Evolutionary conservation across 768 basidiomycete genomes (phyloP).

Genomic region (Hypholoma sublateritium): DNA sequence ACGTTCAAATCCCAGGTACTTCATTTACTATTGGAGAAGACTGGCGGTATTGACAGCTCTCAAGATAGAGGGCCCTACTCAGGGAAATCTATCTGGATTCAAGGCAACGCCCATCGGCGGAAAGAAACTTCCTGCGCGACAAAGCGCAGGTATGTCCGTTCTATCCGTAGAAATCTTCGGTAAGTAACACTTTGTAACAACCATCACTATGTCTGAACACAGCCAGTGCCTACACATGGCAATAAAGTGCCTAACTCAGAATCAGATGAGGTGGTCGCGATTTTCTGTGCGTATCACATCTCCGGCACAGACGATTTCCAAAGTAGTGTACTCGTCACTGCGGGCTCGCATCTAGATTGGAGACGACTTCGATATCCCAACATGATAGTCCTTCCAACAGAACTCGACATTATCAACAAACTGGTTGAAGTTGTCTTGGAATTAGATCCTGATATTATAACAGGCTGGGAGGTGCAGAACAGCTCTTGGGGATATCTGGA

Average conservation of each 20-base stretch:
- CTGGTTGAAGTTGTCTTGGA: conserved; percentile 71
- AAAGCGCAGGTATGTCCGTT: conserved; percentile 73
- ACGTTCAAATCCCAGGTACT: conserved; percentile 53
- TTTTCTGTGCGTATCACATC: conserved; percentile 74
- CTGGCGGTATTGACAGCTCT: conserved; percentile 1
- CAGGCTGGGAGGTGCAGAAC: conserved; percentile 90
- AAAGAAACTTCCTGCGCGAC: conserved; percentile 35
- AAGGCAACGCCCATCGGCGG: conserved; percentile 48
- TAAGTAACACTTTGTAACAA: conserved; percentile 29
- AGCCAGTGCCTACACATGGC: conserved; percentile 58
- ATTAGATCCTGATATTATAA: conserved; percentile 88
- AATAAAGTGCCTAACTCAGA: conserved; percentile 65
- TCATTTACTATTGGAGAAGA: background rate
- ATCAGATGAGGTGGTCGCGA: conserved; percentile 60
- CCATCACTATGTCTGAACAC: background rate
- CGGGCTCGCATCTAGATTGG: conserved; percentile 35
- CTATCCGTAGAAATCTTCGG: conserved; percentile 87
- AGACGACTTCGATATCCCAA: conserved; percentile 42
- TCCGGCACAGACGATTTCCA: conserved; percentile 37
- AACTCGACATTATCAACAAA: conserved; percentile 80
- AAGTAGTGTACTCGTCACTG: conserved; percentile 57
- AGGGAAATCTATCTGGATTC: conserved; percentile 66
- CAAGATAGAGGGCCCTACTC: conserved; percentile 75
- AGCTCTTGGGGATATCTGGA: conserved; percentile 90
- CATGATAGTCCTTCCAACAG: conserved; percentile 58